Conservation (phyloP, 805 yeast species). For the Henningerozyma blattae region DNA sequence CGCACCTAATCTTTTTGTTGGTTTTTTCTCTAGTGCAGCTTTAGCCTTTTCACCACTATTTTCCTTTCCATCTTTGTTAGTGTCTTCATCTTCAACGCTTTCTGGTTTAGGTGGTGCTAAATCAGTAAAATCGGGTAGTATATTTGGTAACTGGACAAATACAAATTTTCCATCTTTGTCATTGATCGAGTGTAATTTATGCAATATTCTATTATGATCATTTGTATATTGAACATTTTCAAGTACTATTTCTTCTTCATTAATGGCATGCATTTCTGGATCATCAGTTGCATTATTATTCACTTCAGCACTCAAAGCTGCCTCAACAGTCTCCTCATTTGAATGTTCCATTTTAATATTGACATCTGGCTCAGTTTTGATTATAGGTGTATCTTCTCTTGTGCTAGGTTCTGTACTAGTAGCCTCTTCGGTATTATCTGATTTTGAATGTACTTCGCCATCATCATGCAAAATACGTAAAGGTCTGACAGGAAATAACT, state of each 20-base stretch:
- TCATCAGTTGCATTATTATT: slow-evolving; percentile 12
- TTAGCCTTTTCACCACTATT: too few species aligned
- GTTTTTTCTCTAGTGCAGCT: slow-evolving; percentile 2
- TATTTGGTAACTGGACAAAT: slow-evolving; percentile 29
- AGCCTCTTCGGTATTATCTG: slow-evolving; percentile 16
- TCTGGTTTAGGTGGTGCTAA: slow-evolving; percentile 4
- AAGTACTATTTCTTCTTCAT: slow-evolving; percentile 24
- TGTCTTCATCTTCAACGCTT: too few species aligned
- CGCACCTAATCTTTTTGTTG: slow-evolving; percentile 9
- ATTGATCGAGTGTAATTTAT: slow-evolving; percentile 19
- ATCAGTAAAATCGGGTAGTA: slow-evolving; percentile 25
- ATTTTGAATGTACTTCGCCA: slow-evolving; percentile 23
- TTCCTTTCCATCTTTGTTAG: slow-evolving; percentile 1
- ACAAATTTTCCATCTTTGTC: slow-evolving; percentile 25
- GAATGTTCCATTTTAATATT: slow-evolving; percentile 11
- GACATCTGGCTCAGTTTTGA: slow-evolving; percentile 9
- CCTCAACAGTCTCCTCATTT: slow-evolving; percentile 10
- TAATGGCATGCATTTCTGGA: slow-evolving; percentile 20
- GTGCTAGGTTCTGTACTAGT: slow-evolving; percentile 14
- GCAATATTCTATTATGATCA: slow-evolving; percentile 29
- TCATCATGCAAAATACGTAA: slow-evolving; percentile 36
- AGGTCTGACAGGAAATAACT: slow-evolving; percentile 61
- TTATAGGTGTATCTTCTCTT: slow-evolving; percentile 20
- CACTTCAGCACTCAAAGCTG: too few species aligned
- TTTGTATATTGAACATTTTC: slow-evolving; percentile 26